Conservation (phyloP, 441 rosid species). For the Isatis lusitanica region DNA sequence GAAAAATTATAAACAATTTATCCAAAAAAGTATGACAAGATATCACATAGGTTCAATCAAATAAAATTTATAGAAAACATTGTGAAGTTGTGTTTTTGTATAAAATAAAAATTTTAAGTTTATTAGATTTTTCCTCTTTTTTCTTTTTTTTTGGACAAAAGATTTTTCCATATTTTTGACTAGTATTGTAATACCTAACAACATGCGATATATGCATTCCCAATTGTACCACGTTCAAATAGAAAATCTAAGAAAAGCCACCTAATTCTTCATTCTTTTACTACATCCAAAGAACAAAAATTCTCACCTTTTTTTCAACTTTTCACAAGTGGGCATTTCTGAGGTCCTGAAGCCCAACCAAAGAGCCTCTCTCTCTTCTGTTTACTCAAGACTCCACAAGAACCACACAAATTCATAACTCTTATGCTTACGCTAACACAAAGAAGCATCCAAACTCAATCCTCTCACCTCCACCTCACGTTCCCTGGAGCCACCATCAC, state of each 20-base stretch:
- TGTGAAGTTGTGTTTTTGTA: no score
- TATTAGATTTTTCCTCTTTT: no score
- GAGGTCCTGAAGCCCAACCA: conserved; percentile 24
- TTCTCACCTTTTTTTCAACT: background rate
- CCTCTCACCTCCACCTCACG: conserved; percentile 38
- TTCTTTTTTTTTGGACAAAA: no score
- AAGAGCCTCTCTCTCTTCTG: background rate
- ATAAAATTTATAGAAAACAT: no score
- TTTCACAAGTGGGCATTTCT: conserved; percentile 25
- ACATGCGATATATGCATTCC: background rate
- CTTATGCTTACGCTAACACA: conserved; percentile 14
- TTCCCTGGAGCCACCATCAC: conserved; percentile 34
- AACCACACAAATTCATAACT: conserved; percentile 34
- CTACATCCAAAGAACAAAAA: conserved; percentile 25
- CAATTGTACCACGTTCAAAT: background rate
- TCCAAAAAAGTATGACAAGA: background rate
- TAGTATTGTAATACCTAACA: background rate
- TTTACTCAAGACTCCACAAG: conserved; percentile 24
- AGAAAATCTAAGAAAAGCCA: background rate
- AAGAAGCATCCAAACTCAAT: conserved; percentile 38
- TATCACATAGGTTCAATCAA: no score
- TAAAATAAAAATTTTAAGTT: no score
- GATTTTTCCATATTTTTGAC: no score
- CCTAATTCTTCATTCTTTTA: conserved; percentile 3
- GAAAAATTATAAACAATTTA: no score